Conservation (phyloP, 225 moss, liverwort and hornwort species). For the Pseudoscleropodium purum region DNA sequence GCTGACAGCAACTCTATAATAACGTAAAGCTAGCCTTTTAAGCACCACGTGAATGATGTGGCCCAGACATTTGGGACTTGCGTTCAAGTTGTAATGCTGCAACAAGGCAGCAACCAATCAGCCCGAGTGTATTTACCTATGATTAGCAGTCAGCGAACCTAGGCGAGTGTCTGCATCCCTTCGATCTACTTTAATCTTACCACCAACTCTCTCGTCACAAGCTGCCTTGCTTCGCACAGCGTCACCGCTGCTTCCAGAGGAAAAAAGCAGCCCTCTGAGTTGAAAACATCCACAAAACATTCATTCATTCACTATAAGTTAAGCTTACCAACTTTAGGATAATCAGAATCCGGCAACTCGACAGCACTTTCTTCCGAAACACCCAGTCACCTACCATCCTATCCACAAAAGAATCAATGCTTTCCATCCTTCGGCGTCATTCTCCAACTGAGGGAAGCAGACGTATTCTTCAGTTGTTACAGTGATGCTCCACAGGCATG, state of each 20-base stretch:
- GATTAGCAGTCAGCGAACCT: not conserved
- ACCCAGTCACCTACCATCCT: not conserved
- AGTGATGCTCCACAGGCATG: not conserved
- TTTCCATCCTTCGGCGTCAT: not conserved
- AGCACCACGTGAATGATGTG: not conserved
- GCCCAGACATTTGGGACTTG: no score
- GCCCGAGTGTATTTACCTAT: no score
- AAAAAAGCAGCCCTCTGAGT: no score
- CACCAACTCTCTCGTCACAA: not conserved
- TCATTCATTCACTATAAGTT: not conserved
- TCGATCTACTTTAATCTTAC: not conserved
- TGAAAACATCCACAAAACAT: not conserved
- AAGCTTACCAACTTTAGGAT: not conserved
- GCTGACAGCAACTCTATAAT: not conserved
- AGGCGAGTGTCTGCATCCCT: not conserved
- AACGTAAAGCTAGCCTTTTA: not conserved
- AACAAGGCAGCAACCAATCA: not conserved
- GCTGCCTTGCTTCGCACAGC: not conserved
- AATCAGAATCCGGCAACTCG: not conserved
- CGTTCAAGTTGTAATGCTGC: no score
- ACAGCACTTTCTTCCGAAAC: not conserved
- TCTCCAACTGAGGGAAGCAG: no score
- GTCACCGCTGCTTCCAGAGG: not conserved
- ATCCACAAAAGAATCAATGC: not conserved
- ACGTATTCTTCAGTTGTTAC: not conserved